phyloP scores from a whole-genome alignment of 2,329 filamentous ascomycete genomes.

The Periglandula ipomoeae region DNA sequence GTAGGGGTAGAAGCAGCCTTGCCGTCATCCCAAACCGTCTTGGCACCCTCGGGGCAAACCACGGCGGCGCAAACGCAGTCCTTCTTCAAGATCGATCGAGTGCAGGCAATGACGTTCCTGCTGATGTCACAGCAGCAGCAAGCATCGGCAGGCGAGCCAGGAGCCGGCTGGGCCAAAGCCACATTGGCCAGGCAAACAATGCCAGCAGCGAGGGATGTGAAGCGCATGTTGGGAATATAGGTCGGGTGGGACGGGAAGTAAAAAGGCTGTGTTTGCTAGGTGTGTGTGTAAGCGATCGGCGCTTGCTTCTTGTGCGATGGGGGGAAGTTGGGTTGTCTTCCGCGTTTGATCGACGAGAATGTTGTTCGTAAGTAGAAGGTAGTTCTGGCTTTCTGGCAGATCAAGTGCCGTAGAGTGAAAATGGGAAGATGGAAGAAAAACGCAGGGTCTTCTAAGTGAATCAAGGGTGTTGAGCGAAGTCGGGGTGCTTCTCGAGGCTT shows the following conservation, averaged over 20 bases:
- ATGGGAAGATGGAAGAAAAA: no score
- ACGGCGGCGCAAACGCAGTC: constrained; percentile 20
- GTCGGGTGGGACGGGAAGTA: not conserved
- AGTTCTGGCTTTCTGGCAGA: not conserved
- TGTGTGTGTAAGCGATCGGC: not conserved
- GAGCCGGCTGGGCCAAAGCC: constrained; percentile 2
- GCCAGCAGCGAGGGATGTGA: constrained; percentile 12
- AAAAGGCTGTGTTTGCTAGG: not conserved
- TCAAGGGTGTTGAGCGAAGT: no score
- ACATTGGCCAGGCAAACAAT: constrained; percentile 5
- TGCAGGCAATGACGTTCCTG: constrained; percentile 17
- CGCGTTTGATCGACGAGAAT: not conserved
- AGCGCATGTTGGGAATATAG: constrained; percentile 14
- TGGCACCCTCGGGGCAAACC: constrained; percentile 15
- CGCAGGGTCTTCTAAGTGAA: no score
- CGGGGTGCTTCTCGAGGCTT: not conserved
- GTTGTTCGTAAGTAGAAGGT: not conserved
- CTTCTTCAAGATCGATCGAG: constrained; percentile 5
- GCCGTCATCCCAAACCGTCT: constrained; percentile 9
- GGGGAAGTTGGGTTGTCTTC: no score
- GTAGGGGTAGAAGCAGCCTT: not conserved
- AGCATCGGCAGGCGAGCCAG: constrained; percentile 6
- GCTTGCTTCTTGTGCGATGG: not conserved
- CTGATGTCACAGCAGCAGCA: constrained; percentile 27
- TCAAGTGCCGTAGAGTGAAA: no score